A percentile compares a stretch with the other conserved stretches of the same genome.
phyloP scores from a whole-genome alignment of 495 filamentous ascomycete genomes.

The Tuber umbilicatum region DNA sequence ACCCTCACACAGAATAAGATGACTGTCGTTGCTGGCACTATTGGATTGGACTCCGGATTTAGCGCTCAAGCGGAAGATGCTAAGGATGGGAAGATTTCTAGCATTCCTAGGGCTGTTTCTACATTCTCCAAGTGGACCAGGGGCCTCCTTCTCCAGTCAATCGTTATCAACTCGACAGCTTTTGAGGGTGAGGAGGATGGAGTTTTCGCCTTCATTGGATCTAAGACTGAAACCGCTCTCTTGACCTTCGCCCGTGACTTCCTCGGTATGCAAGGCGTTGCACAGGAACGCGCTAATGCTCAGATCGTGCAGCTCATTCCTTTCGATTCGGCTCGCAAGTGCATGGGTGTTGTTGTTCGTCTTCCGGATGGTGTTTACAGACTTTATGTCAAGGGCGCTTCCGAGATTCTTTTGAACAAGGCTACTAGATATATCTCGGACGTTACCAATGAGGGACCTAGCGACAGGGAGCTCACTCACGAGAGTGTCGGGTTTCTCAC shows the following conservation, averaged over 20 bases:
- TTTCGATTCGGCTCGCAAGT: constrained; percentile 63
- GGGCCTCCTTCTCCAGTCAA: constrained; percentile 62
- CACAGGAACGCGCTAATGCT: constrained; percentile 63
- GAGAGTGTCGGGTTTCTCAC: constrained; percentile 57
- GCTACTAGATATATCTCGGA: constrained; percentile 67
- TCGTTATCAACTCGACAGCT: constrained; percentile 79
- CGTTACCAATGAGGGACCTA: constrained; percentile 55
- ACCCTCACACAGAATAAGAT: constrained; percentile 93
- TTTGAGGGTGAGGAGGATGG: constrained; percentile 77
- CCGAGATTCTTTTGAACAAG: constrained; percentile 63
- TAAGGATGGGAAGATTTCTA: constrained; percentile 42
- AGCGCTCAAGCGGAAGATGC: constrained; percentile 50
- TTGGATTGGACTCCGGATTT: constrained; percentile 64
- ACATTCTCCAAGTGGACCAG: constrained; percentile 55
- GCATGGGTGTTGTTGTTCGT: constrained; percentile 61
- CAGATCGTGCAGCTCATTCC: constrained; percentile 60
- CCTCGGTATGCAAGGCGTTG: constrained; percentile 66
- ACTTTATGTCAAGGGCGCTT: constrained; percentile 63
- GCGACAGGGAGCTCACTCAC: constrained; percentile 51
- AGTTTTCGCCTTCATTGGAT: constrained; percentile 67
- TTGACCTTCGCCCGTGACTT: constrained; percentile 66
- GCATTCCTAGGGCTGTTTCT: constrained; percentile 55
- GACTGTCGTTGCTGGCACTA: constrained; percentile 71
- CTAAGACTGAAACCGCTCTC: constrained; percentile 84
- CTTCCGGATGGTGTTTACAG: constrained; percentile 53